These are phyloP conservation scores for Trichoderma polysporum DNA, from an alignment of 2,329 filamentous ascomycete species.

Conservation along the genomic window DNA sequence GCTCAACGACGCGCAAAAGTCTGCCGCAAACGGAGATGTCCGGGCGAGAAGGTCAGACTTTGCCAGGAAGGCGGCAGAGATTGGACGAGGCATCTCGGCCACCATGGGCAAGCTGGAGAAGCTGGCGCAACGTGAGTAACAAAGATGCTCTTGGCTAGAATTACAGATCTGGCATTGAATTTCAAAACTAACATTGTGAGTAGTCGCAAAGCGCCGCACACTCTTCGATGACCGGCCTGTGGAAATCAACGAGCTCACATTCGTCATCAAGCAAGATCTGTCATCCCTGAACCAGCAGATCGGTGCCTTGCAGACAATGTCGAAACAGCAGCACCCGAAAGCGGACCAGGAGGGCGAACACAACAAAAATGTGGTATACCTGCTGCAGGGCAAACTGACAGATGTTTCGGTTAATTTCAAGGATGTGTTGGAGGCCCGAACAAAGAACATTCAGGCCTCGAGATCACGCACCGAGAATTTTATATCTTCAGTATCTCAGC, in stretches of 20 bases:
- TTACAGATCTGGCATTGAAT: neutral
- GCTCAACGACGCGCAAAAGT: constrained; percentile 71
- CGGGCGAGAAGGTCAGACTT: constrained; percentile 79
- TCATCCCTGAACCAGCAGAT: constrained; percentile 84
- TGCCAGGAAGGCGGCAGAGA: constrained; percentile 84
- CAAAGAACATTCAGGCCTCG: constrained; percentile 96
- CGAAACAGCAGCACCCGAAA: constrained; percentile 72
- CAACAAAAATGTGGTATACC: constrained; percentile 93
- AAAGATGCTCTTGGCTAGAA: neutral
- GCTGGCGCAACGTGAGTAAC: constrained; percentile 72
- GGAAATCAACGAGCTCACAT: constrained; percentile 95
- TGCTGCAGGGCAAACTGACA: constrained; percentile 87
- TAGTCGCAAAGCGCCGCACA: constrained; percentile 92
- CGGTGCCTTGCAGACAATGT: constrained; percentile 73
- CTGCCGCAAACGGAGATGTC: constrained; percentile 54
- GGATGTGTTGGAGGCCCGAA: constrained; percentile 91
- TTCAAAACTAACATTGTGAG: constrained; percentile 17
- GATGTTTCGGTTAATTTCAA: constrained; percentile 96
- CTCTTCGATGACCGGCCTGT: constrained; percentile 96
- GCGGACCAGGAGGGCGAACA: constrained; percentile 87
- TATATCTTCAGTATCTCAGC: constrained; percentile 82
- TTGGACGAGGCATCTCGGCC: constrained; percentile 84
- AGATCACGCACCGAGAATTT: constrained; percentile 94
- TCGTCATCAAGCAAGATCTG: constrained; percentile 96
- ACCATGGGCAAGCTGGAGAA: constrained; percentile 96